Percentiles rank a stretch among this genome's conserved stretches.
These are phyloP conservation scores for Botrytis cinerea DNA, from an alignment of 2,329 filamentous ascomycete genomes.

Conservation along the genomic window DNA sequence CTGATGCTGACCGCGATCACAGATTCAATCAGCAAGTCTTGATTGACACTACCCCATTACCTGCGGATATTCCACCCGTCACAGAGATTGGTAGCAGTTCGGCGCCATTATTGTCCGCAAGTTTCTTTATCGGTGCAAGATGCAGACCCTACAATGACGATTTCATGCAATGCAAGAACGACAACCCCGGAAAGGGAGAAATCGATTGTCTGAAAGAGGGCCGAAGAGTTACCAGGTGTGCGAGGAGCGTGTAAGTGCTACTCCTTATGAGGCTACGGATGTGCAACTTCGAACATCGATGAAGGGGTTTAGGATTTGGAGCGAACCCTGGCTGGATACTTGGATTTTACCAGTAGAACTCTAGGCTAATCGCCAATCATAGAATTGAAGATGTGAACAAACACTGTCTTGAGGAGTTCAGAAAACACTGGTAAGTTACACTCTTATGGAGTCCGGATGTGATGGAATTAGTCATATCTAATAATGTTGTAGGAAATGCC, in stretches of 20 bases:
- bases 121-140: slow-evolving; percentile 95
- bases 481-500: slow-evolving; percentile 62
- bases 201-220: slow-evolving; percentile 95
- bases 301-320: slow-evolving; percentile 17
- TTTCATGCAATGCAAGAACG: slow-evolving; percentile 99
- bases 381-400: slow-evolving; percentile 96
- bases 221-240: slow-evolving; percentile 93
- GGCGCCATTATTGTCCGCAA: slow-evolving; percentile 85
- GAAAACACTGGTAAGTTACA: slow-evolving; percentile 67
- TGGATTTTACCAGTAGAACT: neutral
- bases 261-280: neutral
- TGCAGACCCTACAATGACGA: slow-evolving; percentile 98
- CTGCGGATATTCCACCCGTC: slow-evolving; percentile 87
- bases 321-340: neutral
- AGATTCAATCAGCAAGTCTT: slow-evolving; percentile 95
- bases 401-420: slow-evolving; percentile 88
- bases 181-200: slow-evolving; percentile 88
- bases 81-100: slow-evolving; percentile 92
- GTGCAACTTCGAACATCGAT: slow-evolving; percentile 20
- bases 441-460: neutral
- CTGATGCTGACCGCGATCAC: slow-evolving; percentile 41
- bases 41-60: slow-evolving; percentile 94
- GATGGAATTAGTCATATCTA: neutral
- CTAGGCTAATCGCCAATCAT: slow-evolving; percentile 25
- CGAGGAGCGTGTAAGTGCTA: slow-evolving; percentile 82